Percentiles rank a stretch among this genome's conserved stretches.
Conservation (phyloP, 1,284 basidiomycete species). For the Sanghuangporus baumii region DNA sequence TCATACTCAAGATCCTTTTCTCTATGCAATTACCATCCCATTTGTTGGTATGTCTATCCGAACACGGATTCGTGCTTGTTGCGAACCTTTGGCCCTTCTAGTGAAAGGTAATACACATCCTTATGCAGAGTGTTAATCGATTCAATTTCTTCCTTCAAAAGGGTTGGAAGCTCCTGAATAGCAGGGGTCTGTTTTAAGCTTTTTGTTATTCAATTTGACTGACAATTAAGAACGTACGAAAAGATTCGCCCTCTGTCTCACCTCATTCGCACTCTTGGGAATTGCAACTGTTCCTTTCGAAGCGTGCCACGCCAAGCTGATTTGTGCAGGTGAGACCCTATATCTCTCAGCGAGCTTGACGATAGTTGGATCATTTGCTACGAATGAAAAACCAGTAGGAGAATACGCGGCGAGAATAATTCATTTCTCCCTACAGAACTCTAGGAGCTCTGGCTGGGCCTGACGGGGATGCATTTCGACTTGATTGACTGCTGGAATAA, state of each 20-base stretch:
- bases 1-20: too few species aligned
- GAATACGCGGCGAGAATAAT: slow-evolving; percentile 42
- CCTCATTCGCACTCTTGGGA: slow-evolving; percentile 21
- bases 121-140: slow-evolving; percentile 17
- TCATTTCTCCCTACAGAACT: slow-evolving; percentile 32
- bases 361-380: slow-evolving; percentile 21
- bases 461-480: slow-evolving; percentile 37
- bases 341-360: slow-evolving; percentile 20
- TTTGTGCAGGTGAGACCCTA: slow-evolving; percentile 20
- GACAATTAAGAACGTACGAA: not conserved
- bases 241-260: slow-evolving; percentile 21
- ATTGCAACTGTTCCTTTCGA: slow-evolving; percentile 19
- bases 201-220: not conserved
- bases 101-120: slow-evolving; percentile 13
- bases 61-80: slow-evolving; percentile 12
- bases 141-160: slow-evolving; percentile 17
- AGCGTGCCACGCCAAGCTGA: slow-evolving; percentile 22
- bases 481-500: slow-evolving; percentile 42
- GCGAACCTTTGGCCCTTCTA: slow-evolving; percentile 6
- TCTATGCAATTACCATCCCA: slow-evolving; percentile 18
- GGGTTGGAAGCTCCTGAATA: slow-evolving; percentile 16
- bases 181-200: too few species aligned
- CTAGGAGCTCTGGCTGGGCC: slow-evolving; percentile 30
- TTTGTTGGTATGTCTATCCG: slow-evolving; percentile 21
- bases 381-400: slow-evolving; percentile 23